A percentile compares a stretch with the other conserved stretches of the same genome.
These are phyloP conservation scores for Iberis pinnata DNA, from an alignment of 345 rosid genomes.

Conservation along the genomic window DNA sequence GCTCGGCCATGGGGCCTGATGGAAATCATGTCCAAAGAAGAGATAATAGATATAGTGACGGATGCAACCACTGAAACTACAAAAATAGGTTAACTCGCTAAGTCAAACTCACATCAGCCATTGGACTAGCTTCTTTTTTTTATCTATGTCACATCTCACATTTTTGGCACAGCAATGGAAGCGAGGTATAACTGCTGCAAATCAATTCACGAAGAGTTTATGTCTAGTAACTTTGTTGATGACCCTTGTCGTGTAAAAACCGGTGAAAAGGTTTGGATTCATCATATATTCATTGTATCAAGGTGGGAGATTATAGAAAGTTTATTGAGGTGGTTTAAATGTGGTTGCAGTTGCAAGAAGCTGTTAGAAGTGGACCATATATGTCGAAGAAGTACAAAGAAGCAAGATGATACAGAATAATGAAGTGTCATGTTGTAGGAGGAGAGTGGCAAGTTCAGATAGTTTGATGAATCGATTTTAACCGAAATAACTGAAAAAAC, in stretches of 20 bases:
- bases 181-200: slow-evolving; percentile 69
- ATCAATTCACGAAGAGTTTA: slow-evolving; percentile 53
- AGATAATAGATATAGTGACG: slow-evolving; percentile 54
- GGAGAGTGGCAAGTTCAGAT: too few relatives aligned
- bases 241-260: slow-evolving; percentile 51
- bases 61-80: slow-evolving; percentile 59
- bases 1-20: slow-evolving; percentile 77
- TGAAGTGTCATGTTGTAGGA: too few relatives aligned
- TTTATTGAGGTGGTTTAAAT: not conserved
- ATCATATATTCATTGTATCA: not conserved
- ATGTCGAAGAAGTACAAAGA: slow-evolving; percentile 42
- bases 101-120: not conserved
- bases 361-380: slow-evolving; percentile 75
- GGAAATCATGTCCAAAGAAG: slow-evolving; percentile 72
- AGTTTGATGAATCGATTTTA: too few relatives aligned
- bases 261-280: slow-evolving; percentile 50
- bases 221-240: slow-evolving; percentile 43
- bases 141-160: not conserved
- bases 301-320: not conserved
- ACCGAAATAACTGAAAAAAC: too few relatives aligned
- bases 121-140: not conserved
- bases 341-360: slow-evolving; percentile 66
- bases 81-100: slow-evolving; percentile 51
- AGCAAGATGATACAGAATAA: too few relatives aligned
- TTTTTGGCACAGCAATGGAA: slow-evolving; percentile 61